Evolutionary conservation across 345 rosid genomes (phyloP), one percentile per base, ranked within the genome.

Genomic region (Citrus reticulata): DNA sequence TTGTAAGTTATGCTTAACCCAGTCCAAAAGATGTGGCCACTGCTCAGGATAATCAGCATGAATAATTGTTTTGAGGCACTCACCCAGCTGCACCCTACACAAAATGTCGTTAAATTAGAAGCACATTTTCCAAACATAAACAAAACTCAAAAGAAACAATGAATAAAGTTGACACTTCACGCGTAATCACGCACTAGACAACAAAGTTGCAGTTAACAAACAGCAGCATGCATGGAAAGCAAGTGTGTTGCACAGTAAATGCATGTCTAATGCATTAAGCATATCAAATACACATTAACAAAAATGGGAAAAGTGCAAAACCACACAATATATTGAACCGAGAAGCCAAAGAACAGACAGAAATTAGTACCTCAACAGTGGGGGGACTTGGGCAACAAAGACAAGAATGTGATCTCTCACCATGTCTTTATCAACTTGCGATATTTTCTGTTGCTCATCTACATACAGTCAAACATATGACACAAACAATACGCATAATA

Each of bases 1-100:
- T 84, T 91, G 98, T 81, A 97, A 83, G 83, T 91, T 93, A 88
- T 79, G 93, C 84, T 94, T 92, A 77, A 97, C 91, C 99, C 99
- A 97, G 64, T 93, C 98, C 54, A 97, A 91, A 75, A 97, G 97
- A 63, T 76, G 92, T 1, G 98, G 97, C 99, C 99, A 97, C 86
- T 94, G 98, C 87, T 97, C 99, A 0, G 99, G 99, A 83, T 97
- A 97, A 88, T 97, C 99, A 67, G 95, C 90, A 82, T 92, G 95
- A 35, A 97, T 90, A 70, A 97, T 89, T 13, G 98, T 97, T 88
- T 97, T 97, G 57, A 97, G 92, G 87, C 96, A 91, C 87, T 97
- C 99, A 51, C 99, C 99, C 87, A 97, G 81, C 83, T 97, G 99
- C 54, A 91, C 95, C 88, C 99, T 97, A 85, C 39, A 76, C 14